Percentiles rank a stretch among this genome's conserved stretches.
Conservation (phyloP, 2,329 filamentous ascomycete genomes). For the Colletotrichum abscissum region DNA sequence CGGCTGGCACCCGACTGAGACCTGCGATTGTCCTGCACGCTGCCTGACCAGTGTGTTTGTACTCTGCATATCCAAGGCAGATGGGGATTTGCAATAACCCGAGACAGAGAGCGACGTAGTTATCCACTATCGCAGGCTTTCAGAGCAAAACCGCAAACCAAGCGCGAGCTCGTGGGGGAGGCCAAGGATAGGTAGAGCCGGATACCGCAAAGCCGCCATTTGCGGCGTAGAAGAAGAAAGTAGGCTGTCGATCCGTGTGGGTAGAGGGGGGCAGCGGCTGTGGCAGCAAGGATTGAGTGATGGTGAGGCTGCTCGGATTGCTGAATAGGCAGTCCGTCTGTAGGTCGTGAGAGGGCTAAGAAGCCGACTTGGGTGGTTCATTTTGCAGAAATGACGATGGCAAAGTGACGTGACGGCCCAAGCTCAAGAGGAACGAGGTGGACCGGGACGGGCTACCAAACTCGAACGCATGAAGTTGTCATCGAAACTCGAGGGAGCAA, state of each 20-base stretch:
- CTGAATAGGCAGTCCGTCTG: not conserved
- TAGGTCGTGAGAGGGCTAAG: not conserved
- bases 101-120: constrained; percentile 20
- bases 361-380: constrained; percentile 1
- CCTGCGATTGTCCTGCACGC: not conserved
- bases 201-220: not conserved
- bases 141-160: not conserved
- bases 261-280: not conserved
- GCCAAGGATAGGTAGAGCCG: constrained; percentile 15
- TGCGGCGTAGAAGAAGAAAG: constrained; percentile 20
- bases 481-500: not conserved
- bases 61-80: constrained; percentile 3
- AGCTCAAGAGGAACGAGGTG: not conserved
- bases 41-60: not conserved
- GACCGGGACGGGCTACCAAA: not conserved
- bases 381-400: constrained; percentile 23
- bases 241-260: not conserved
- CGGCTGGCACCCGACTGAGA: constrained; percentile 10
- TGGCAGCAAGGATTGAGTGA: constrained; percentile 2
- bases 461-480: not conserved
- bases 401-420: constrained; percentile 16
- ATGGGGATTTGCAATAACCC: constrained; percentile 21
- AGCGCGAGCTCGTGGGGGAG: constrained; percentile 11
- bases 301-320: not conserved
- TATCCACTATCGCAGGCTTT: not conserved